phyloP scores from a whole-genome alignment of 257 asterid genomes.

The Solanum appendiculatum region DNA sequence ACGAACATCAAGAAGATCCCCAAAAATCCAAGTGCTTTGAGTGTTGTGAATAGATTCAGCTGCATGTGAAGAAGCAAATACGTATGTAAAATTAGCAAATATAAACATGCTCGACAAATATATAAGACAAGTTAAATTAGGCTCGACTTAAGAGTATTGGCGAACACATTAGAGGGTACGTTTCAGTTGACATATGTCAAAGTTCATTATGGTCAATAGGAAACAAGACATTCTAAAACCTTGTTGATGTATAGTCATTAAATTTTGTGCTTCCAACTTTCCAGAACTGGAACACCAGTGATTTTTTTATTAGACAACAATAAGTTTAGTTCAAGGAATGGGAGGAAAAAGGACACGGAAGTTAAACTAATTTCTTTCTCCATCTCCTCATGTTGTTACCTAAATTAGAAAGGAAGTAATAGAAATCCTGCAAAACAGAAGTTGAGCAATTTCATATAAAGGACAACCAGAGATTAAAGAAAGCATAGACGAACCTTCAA shows the following conservation, averaged over 20 bases:
- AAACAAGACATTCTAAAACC: neutral
- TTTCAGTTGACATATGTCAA: neutral
- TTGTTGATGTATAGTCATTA: neutral
- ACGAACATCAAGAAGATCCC: conserved; percentile 84
- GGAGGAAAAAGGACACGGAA: neutral
- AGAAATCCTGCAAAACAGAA: neutral
- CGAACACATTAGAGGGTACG: neutral
- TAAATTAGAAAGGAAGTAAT: neutral
- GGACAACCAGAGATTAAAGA: neutral
- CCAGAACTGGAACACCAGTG: neutral
- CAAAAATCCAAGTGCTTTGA: conserved; percentile 78
- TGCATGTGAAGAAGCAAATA: conserved; percentile 19
- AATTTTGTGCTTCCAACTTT: neutral
- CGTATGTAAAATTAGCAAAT: neutral
- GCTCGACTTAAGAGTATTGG: neutral
- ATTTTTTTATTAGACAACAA: neutral
- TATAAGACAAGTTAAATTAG: neutral
- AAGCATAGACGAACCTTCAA: conserved; percentile 50
- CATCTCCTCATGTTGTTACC: neutral
- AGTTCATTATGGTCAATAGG: neutral
- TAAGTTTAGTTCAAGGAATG: neutral
- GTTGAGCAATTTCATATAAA: neutral
- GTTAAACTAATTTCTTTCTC: neutral
- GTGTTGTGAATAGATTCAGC: conserved; percentile 88
- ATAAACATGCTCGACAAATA: neutral